A percentile compares a stretch with the other conserved stretches of the same genome.
These are phyloP conservation scores for Ceratocystis lukuohia DNA, from an alignment of 2,329 filamentous ascomycete genomes.

Conservation along the genomic window DNA sequence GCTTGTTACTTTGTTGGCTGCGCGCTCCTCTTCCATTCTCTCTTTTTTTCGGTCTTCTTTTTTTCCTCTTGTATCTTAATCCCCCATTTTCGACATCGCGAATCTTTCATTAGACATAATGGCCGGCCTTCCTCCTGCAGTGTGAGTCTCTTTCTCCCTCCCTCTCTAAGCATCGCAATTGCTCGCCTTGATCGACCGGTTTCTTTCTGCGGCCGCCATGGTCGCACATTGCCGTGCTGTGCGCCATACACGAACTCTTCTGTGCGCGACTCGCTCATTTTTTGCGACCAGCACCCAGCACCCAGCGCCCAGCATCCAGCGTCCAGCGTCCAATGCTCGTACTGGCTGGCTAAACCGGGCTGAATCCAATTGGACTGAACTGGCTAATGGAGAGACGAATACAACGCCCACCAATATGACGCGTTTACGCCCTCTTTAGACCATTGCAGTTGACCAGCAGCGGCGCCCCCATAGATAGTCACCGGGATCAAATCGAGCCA, in stretches of 20 bases:
- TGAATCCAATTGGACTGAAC: too few relatives aligned
- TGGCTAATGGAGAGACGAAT: too few relatives aligned
- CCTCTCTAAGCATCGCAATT: background rate
- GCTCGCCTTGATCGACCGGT: background rate
- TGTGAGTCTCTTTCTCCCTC: slow-evolving; percentile 18
- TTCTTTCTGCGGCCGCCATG: background rate
- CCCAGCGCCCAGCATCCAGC: background rate
- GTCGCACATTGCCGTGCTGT: slow-evolving; percentile 1
- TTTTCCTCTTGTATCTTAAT: background rate
- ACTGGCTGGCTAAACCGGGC: background rate
- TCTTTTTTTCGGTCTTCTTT: background rate
- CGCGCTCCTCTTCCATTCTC: background rate
- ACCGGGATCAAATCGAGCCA: background rate
- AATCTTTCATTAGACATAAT: slow-evolving; percentile 17
- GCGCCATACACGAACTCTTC: background rate
- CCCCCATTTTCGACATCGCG: background rate
- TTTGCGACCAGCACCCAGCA: background rate
- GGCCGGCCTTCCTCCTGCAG: slow-evolving; percentile 21
- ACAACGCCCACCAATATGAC: background rate
- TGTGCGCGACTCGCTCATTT: background rate
- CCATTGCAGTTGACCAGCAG: background rate
- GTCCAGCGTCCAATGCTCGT: background rate
- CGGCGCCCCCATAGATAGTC: background rate
- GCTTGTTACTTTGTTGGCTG: slow-evolving; percentile 2
- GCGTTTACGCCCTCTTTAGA: background rate